Evolutionary conservation across 2,329 filamentous ascomycete genomes (phyloP), one percentile per base, ranked within the genome.

Genomic region (Neofusicoccum sp.): DNA sequence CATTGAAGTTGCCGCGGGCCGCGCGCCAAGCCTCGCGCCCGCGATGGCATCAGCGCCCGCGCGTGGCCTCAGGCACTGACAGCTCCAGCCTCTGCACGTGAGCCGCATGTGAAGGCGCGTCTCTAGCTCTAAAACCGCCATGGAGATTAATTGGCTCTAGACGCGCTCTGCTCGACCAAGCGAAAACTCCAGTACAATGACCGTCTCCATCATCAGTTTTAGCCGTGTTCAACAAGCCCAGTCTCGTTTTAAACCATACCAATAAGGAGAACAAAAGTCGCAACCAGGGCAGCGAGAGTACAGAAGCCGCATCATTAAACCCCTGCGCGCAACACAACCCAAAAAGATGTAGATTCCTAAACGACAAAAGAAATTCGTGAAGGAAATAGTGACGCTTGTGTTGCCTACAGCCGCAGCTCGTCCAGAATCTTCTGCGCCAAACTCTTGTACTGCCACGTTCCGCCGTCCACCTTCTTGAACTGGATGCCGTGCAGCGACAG

Each of bases 401-500:
- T 16, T 43, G 51, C 51, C 79, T 78, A 96, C 64, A 98, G 83
- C 71, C 87, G 87, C 67, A 99, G 78, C 73, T 95, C 92, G 71
- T 89, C 86, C 67, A 99, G 80, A 69, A 99, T 97, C 69, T 92
- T 92, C 76, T 96, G 93, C 36, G 95, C 95, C 92, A 98, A 96
- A 71, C 91, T 93, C 80, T 97, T 96, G 79, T 96, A 99, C 75
- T 97, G 93, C 93, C 93, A 98, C 62, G 95, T 98, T 62, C 96
- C 93, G 36, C 95, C 93, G 61, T 90, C 86, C 67, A 98, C 88
- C 72, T 95, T 92, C 82, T 99, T 99, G 80, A 99, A 99, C 74
- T 98, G 95, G 63, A 99, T 93, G 51, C 95, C 95, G 71, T 99
- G 93, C 61, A 99, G 78, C 43, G 89, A 92, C 63, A 99, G 86